Conservation (phyloP, 441 rosid genomes). For the Adansonia grandidieri region DNA sequence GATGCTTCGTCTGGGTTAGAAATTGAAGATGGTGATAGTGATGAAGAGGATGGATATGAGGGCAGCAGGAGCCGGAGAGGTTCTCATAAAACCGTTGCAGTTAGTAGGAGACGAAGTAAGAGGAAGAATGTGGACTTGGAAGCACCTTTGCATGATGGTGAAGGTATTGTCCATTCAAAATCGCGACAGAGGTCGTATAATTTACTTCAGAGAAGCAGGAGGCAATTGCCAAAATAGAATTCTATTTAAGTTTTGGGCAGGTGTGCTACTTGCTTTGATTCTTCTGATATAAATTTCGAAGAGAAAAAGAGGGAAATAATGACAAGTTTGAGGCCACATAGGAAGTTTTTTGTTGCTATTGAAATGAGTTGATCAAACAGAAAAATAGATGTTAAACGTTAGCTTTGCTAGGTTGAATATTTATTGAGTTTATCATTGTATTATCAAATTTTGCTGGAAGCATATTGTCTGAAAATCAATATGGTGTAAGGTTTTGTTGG, state of each 20-base stretch:
- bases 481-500: neutral
- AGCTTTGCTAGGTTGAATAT: neutral
- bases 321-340: neutral
- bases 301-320: neutral
- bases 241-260: neutral
- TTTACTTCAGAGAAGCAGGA: conserved; percentile 16
- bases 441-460: conserved; percentile 3
- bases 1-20: conserved; percentile 38
- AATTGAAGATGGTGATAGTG: conserved; percentile 44
- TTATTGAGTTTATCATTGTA: neutral
- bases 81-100: conserved; percentile 35
- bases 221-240: conserved; percentile 1
- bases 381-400: neutral
- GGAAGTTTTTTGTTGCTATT: neutral
- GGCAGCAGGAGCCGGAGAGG: conserved; percentile 31
- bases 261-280: neutral
- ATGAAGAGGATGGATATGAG: conserved; percentile 31
- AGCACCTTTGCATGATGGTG: conserved; percentile 26
- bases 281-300: conserved; percentile 1
- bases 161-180: conserved; percentile 21
- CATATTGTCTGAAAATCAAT: neutral
- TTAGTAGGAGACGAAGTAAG: conserved; percentile 35
- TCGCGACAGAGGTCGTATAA: neutral
- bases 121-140: conserved; percentile 31
- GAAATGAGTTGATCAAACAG: neutral